Evolutionary conservation across 1,284 basidiomycete genomes (phyloP), one percentile per base, ranked within the genome.

Genomic region (Ceratobasidium sp.): DNA sequence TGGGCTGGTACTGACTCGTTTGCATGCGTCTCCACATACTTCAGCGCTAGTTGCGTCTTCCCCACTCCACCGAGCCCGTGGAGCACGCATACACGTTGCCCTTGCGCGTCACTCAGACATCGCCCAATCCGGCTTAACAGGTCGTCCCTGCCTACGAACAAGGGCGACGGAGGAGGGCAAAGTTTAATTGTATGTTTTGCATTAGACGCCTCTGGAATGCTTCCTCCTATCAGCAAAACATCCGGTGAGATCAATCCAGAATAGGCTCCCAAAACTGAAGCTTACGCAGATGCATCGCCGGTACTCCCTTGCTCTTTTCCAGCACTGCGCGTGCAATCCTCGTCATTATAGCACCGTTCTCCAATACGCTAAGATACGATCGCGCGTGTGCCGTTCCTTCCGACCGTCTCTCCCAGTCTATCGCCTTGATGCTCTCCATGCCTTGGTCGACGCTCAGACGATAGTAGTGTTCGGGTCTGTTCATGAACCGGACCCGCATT

Each of bases 381-480:
- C n/a, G 46, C 4, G 67, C 28, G 39, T 69, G 26, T 10, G 10
- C 26, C 5, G 51, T 33, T 39, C 20, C 67, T 5, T 10, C 67
- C 26, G 12, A 33, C 12, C 13, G 46, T 28, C 49, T 69, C 26
- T 55, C 49, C 67, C 67, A 69, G 12, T 69, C 67, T 18, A 13
- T 53, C 26, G 15, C 12, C 13, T 18, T 15, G 33, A 69, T 69
- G 7, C 7, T 55, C 12, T 40, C n/a, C 67, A 69, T 69, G 9
- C 67, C 67, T 55, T 69, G 67, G 28, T 49, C 23, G 3, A 69
- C 67, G 33, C 39, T 53, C 5, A 69, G n/a, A 3, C 67, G 40
- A 55, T 55, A 69, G 51, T 69, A 69, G 23, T 55, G 5, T 2
- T 33, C 51, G 3, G 28, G 20, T 4, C 15, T 23, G 12, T 56